A percentile compares a stretch with the other conserved stretches of the same genome.
Conservation (phyloP, 768 basidiomycete genomes). For the Serendipita vermifera region DNA sequence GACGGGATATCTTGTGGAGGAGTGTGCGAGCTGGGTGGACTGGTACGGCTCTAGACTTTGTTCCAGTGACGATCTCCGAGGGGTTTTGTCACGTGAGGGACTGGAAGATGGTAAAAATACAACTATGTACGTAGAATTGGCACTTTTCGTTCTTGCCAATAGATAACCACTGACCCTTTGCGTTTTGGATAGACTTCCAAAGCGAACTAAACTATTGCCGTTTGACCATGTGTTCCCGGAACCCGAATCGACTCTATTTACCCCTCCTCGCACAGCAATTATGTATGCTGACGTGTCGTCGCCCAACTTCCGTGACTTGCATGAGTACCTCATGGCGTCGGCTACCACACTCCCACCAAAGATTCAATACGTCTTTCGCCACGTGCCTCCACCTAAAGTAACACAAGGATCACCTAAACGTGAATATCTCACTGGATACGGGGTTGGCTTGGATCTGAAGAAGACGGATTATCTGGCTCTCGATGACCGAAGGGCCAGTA, state of each 20-base stretch:
- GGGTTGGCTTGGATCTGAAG: conserved; percentile 85
- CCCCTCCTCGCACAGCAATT: conserved; percentile 52
- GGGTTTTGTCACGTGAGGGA: conserved; percentile 15
- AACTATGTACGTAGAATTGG: not conserved
- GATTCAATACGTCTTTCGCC: conserved; percentile 67
- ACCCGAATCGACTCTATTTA: conserved; percentile 31
- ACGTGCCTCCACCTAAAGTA: conserved; percentile 32
- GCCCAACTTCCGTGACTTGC: conserved; percentile 54
- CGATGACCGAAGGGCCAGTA: conserved; percentile 55
- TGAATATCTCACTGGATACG: conserved; percentile 66
- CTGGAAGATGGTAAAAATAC: conserved; percentile 12
- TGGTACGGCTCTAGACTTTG: conserved; percentile 71
- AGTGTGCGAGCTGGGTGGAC: conserved; percentile 66
- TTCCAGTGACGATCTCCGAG: conserved; percentile 14
- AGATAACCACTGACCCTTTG: too few species aligned
- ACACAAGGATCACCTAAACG: not conserved
- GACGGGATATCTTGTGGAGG: conserved; percentile 20
- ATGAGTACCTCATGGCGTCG: conserved; percentile 45
- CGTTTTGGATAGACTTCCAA: too few species aligned
- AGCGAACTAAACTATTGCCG: conserved; percentile 41
- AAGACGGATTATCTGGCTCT: conserved; percentile 93
- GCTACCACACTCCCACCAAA: conserved; percentile 32
- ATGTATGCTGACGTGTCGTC: conserved; percentile 63
- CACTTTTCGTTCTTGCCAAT: too few species aligned
- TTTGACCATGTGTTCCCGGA: conserved; percentile 67